Conservation (phyloP, 805 yeast species). For the Saccharomycopsis malanga region DNA sequence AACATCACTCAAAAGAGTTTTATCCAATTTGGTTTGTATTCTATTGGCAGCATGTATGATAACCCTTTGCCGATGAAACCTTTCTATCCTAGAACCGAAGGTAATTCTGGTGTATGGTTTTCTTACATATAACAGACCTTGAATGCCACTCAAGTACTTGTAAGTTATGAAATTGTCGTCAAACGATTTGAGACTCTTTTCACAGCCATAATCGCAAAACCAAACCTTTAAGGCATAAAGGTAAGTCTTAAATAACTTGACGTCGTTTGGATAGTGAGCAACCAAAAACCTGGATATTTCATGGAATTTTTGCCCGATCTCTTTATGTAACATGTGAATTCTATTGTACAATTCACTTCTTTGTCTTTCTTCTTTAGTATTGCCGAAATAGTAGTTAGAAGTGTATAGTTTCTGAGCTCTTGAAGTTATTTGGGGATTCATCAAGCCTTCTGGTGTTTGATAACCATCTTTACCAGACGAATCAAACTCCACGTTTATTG, state of each 20-base stretch:
- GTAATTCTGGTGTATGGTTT: slow-evolving; percentile 74
- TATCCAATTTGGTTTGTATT: slow-evolving; percentile 60
- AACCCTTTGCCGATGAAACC: slow-evolving; percentile 70
- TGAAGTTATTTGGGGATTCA: slow-evolving; percentile 49
- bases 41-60: slow-evolving; percentile 67
- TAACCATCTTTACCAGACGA: slow-evolving; percentile 12
- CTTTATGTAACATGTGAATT: slow-evolving; percentile 54
- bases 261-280: slow-evolving; percentile 51
- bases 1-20: slow-evolving; percentile 54
- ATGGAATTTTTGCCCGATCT: slow-evolving; percentile 60
- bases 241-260: slow-evolving; percentile 52
- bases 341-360: slow-evolving; percentile 37
- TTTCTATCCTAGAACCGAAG: slow-evolving; percentile 65
- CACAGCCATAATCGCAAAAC: slow-evolving; percentile 76
- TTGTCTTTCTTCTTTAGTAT: slow-evolving; percentile 39
- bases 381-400: slow-evolving; percentile 59
- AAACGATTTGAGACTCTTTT: slow-evolving; percentile 50
- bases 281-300: slow-evolving; percentile 42
- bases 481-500: slow-evolving; percentile 4
- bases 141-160: slow-evolving; percentile 49
- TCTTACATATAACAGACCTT: slow-evolving; percentile 53
- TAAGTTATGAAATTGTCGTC: slow-evolving; percentile 49
- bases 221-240: slow-evolving; percentile 64
- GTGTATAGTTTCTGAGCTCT: slow-evolving; percentile 58
- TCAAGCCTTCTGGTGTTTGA: slow-evolving; percentile 32